These are phyloP conservation scores for Ogataea philodendri DNA, from an alignment of 805 yeast species.

Conservation along the genomic window DNA sequence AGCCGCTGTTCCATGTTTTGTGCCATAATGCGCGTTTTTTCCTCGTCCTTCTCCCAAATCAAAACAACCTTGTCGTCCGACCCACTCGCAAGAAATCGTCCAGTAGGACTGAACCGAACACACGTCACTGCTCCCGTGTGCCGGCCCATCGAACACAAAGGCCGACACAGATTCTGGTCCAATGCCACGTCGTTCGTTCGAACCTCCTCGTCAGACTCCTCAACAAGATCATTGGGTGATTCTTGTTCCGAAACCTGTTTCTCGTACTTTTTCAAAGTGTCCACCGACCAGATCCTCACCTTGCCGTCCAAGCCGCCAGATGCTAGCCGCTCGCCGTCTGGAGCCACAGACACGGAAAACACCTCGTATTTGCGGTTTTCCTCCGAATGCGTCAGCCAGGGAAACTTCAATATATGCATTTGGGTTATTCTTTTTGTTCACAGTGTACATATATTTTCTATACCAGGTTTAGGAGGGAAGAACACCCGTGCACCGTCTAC, in stretches of 20 bases:
- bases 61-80: conserved; percentile 90
- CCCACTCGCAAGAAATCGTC: conserved; percentile 88
- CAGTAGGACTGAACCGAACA: conserved; percentile 89
- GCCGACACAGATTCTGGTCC: conserved; percentile 42
- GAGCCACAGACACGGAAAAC: conserved; percentile 75
- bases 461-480: not conserved
- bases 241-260: conserved; percentile 22
- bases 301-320: conserved; percentile 95
- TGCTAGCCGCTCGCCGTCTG: conserved; percentile 82
- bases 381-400: conserved; percentile 74
- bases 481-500: conserved; percentile 8
- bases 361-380: conserved; percentile 81
- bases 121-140: conserved; percentile 97
- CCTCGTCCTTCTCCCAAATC: conserved; percentile 91
- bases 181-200: conserved; percentile 16
- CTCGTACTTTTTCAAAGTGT: conserved; percentile 47
- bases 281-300: conserved; percentile 82
- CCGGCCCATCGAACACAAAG: conserved; percentile 86
- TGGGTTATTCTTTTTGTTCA: conserved; percentile 2
- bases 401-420: conserved; percentile 67
- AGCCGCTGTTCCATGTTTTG: conserved; percentile 29
- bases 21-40: conserved; percentile 42
- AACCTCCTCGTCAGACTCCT: conserved; percentile 4
- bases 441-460: conserved; percentile 1
- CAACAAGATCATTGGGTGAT: conserved; percentile 13